Evolutionary conservation across 1,284 basidiomycete species (phyloP), one percentile per base, ranked within the genome.

Genomic region (Naganishia liquefaciens): DNA sequence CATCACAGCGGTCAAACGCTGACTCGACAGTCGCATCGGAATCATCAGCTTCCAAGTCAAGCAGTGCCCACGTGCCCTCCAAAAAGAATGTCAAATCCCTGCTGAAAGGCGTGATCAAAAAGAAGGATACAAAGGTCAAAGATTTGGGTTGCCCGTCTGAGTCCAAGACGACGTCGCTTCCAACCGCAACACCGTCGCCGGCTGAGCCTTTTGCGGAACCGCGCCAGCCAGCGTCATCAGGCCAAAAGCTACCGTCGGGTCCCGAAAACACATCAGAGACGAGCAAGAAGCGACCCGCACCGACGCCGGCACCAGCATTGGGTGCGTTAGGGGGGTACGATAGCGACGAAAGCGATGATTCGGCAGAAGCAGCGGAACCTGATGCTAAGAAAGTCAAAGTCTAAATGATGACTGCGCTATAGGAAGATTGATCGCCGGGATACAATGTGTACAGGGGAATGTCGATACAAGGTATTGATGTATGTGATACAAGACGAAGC

Each of bases 31-130:
- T 49, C 42, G 40, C 62, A 49, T 40, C 67, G 13, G 19, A 47
- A 13, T 9, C 64, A 21, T 27, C 68, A n/a, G 44, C 66, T 6
- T 25, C 68, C 5, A 60, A 68, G 13, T n/a, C 64, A 7, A 42
- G 51, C 9, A 53, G 57, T 23, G 53, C 66, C 1, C 37, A 64
- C 1, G 70, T 68, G 53, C 69, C 68, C 28, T 43, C 72, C 23
- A 65, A 74, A 68, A 78, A 75, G 66, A 74, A 77, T 54, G 72
- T 79, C 49, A 77, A 76, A 66, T 71, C 69, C 3, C 64, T 79
- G 54, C 69, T 79, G 69, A 79, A 79, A 66, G 78, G 78, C n/a
- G 70, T 79, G 2, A 73, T 78, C 25, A 78, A 77, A 72, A 78
- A 77, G 71, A 78, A 77, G 64, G 64, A 65, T 15, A 25, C 50